phyloP scores from a whole-genome alignment of 2,329 filamentous ascomycete species.

The Botrytis cinerea region DNA sequence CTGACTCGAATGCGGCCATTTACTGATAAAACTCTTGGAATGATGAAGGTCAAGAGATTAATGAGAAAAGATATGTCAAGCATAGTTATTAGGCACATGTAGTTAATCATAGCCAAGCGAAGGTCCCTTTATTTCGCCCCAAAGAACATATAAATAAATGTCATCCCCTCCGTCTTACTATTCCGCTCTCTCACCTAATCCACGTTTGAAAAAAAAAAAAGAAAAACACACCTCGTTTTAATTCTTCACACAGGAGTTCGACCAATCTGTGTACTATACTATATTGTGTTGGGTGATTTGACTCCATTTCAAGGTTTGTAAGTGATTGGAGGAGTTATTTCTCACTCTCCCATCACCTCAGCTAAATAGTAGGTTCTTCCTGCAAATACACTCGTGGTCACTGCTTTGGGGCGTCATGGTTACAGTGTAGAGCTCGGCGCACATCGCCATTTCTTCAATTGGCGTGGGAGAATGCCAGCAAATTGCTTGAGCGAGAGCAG shows the following conservation, averaged over 20 bases:
- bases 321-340: not conserved
- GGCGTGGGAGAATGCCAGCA: not conserved
- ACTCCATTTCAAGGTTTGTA: not conserved
- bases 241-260: not conserved
- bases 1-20: not conserved
- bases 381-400: not conserved
- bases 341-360: not conserved
- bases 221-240: not conserved
- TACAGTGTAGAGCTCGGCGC: not conserved
- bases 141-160: conserved; percentile 15
- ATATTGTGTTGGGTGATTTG: not conserved
- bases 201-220: not conserved
- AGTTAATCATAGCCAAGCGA: not conserved
- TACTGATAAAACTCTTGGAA: not conserved
- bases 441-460: conserved; percentile 6
- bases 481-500: not conserved
- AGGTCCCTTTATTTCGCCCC: not conserved
- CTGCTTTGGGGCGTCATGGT: not conserved
- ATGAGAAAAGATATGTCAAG: not conserved
- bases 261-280: not conserved
- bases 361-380: not conserved
- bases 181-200: too few species aligned
- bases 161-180: not conserved
- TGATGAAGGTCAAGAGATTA: conserved; percentile 10
- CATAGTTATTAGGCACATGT: not conserved